Conservation (phyloP, 768 basidiomycete species). For the Amanita polypyramis region DNA sequence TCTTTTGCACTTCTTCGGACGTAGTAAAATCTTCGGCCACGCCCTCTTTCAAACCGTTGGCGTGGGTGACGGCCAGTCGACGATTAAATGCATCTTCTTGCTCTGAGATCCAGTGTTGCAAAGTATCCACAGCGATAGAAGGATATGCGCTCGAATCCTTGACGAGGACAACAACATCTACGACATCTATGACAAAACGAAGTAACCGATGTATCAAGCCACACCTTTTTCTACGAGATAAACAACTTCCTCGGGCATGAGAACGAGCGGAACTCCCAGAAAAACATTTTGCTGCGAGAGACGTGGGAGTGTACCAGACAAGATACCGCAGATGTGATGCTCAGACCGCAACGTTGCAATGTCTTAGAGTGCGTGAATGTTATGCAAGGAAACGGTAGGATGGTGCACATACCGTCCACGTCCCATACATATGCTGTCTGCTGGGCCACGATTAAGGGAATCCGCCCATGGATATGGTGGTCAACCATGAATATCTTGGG, state of each 20-base stretch:
- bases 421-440: slow-evolving; percentile 85
- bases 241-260: slow-evolving; percentile 89
- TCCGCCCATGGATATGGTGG: slow-evolving; percentile 20
- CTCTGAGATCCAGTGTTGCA: slow-evolving; percentile 42
- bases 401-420: slow-evolving; percentile 47
- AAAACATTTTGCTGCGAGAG: slow-evolving; percentile 96
- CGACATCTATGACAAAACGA: slow-evolving; percentile 9
- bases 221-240: slow-evolving; percentile 78
- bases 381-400: slow-evolving; percentile 4
- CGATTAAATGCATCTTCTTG: slow-evolving; percentile 35
- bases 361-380: slow-evolving; percentile 35
- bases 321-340: slow-evolving; percentile 75
- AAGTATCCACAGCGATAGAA: slow-evolving; percentile 33
- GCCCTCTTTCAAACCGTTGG: slow-evolving; percentile 38
- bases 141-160: slow-evolving; percentile 57
- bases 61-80: slow-evolving; percentile 39
- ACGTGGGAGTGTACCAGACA: slow-evolving; percentile 88
- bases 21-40: slow-evolving; percentile 28
- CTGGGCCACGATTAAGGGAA: slow-evolving; percentile 66
- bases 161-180: slow-evolving; percentile 70
- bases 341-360: slow-evolving; percentile 69
- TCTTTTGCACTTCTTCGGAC: slow-evolving; percentile 55
- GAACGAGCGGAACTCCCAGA: slow-evolving; percentile 79
- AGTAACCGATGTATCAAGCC: slow-evolving; percentile 1
- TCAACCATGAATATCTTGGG: no score